A percentile compares a stretch with the other conserved stretches of the same genome.
These are phyloP conservation scores for Mallotus japonicus DNA, from an alignment of 441 rosid genomes.

Conservation along the genomic window DNA sequence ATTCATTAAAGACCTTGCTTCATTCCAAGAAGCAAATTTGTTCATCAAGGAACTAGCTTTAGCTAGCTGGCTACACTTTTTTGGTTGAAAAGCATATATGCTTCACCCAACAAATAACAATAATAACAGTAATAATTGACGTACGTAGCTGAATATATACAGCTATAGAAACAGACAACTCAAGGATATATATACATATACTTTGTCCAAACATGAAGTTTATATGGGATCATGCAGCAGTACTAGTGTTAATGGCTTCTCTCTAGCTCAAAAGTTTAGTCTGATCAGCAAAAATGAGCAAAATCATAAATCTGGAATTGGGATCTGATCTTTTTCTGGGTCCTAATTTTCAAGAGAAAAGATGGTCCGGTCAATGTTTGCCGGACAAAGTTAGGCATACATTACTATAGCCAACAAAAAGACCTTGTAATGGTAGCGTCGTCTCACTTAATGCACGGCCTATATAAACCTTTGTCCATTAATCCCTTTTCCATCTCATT, in stretches of 20 bases:
- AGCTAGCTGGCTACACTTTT: conserved; percentile 6
- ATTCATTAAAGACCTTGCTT: not conserved
- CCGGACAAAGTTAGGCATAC: not conserved
- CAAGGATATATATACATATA: not conserved
- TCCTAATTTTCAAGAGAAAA: not conserved
- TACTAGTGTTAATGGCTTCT: conserved; percentile 6
- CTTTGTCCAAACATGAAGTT: conserved; percentile 21
- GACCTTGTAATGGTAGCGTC: not conserved
- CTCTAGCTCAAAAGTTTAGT: not conserved
- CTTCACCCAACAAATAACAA: not conserved
- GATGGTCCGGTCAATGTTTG: not conserved
- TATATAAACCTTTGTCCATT: not conserved
- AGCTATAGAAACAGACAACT: conserved; percentile 28
- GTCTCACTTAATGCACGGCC: not conserved
- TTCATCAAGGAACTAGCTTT: not conserved
- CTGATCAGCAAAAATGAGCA: not conserved
- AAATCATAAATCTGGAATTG: not conserved
- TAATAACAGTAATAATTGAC: not conserved
- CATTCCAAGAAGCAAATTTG: not conserved
- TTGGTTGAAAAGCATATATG: conserved; percentile 25
- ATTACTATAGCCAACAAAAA: too few species aligned
- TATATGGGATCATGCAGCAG: not conserved
- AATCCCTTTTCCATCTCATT: not conserved
- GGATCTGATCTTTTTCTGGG: not conserved
- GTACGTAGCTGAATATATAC: conserved; percentile 22